Base-by-base conservation (phyloP, 2,329 filamentous ascomycete genomes). In the Pleochaeta shiraiana region DNA sequence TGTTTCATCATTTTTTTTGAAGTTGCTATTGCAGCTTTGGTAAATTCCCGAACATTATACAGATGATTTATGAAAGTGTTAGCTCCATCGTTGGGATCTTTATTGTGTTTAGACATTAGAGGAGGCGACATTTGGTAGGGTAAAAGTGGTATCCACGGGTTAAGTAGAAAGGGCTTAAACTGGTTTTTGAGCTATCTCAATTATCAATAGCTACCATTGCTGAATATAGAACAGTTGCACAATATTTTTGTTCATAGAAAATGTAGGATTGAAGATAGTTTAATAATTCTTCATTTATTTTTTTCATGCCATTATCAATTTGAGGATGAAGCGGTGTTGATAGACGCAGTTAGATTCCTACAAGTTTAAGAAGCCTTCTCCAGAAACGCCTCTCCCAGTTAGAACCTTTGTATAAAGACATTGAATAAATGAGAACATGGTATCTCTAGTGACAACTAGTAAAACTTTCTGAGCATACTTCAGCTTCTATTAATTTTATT, bases 241-340 rank as follows among this genome's bases (percentile, higher is more conserved):
- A 65, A 19, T 66, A 39, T 19, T 65, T 37, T 34, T 67, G 26
- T 14, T 59, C 16, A 39, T 67, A 63, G 21, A 63, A 64, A 9
- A 66, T 62, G 60, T 66, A 67, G 11, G 28, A 53, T n/a, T 39
- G 1, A 4, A 67, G 39, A 21, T 67, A 67, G 7, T 14, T 16
- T 39, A 66, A 33, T 5, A 67, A 7, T 45, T 45, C 63, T 19
- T 66, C n/a, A 33, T 66, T 67, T 30, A 61, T 61, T 34, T n/a
- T 61, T 26, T 61, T 31, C 1, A 31, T 39, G 24, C 57, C 31
- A 4, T 14, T 21, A 53, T 53, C 47, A 24, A 21, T 53, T 14
- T 53, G n/a, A 12, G 47, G 47, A 14, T 53, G 47, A 53, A 53
- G 26, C 14, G n/a, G 19, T 53, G 47, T 53, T 53, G 47, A 53